Percentiles rank a stretch among this genome's conserved stretches.
phyloP scores from a whole-genome alignment of 805 yeast species.

The Zygosaccharomyces pseudorouxii region DNA sequence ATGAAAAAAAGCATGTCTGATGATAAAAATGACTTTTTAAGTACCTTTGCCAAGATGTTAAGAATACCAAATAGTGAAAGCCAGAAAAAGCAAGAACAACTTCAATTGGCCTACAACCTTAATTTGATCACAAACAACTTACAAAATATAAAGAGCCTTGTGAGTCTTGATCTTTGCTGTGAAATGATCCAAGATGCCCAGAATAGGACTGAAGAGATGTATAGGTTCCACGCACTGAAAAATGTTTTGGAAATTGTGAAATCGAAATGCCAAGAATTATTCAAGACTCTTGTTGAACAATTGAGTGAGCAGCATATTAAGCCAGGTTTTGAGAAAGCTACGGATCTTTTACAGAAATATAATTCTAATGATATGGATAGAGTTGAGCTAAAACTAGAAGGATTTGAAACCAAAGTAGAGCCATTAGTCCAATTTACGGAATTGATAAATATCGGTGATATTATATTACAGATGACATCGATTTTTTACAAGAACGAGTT shows the following conservation, averaged over 20 bases:
- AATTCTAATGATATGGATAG: slow-evolving; percentile 48
- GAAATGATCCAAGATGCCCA: slow-evolving; percentile 66
- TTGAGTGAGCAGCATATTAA: slow-evolving; percentile 73
- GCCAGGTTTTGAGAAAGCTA: slow-evolving; percentile 80
- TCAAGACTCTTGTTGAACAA: slow-evolving; percentile 56
- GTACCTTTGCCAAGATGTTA: slow-evolving; percentile 63
- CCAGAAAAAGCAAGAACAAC: slow-evolving; percentile 31
- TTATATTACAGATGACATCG: slow-evolving; percentile 86
- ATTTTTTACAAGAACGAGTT: slow-evolving; percentile 88
- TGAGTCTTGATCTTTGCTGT: slow-evolving; percentile 76
- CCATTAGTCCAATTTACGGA: slow-evolving; percentile 87
- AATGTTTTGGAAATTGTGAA: slow-evolving; percentile 31
- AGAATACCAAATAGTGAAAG: slow-evolving; percentile 33
- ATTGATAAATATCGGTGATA: slow-evolving; percentile 85
- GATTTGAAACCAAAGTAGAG: slow-evolving; percentile 47
- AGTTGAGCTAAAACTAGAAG: slow-evolving; percentile 34
- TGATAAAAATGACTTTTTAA: slow-evolving; percentile 52
- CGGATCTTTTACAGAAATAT: slow-evolving; percentile 62
- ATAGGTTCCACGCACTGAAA: slow-evolving; percentile 39
- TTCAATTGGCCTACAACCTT: slow-evolving; percentile 72
- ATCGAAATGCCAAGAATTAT: slow-evolving; percentile 50
- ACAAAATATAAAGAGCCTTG: slow-evolving; percentile 66
- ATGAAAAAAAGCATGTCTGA: slow-evolving; percentile 18
- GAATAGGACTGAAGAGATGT: slow-evolving; percentile 54
- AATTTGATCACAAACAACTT: slow-evolving; percentile 72